phyloP scores from a whole-genome alignment of 2,329 filamentous ascomycete genomes.

The Gremmenia infestans region DNA sequence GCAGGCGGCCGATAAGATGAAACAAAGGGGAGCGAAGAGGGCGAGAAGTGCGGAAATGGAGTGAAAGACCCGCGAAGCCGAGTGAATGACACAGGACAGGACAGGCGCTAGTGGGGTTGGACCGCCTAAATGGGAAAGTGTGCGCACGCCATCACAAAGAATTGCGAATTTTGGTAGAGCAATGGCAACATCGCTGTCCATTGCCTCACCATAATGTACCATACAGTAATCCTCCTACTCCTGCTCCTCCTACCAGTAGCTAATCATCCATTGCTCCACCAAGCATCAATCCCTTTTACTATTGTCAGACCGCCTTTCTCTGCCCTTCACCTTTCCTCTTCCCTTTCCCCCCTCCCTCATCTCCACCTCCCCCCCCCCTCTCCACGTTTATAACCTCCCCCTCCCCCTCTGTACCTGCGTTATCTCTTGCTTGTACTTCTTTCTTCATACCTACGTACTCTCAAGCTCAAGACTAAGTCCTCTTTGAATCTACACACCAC shows the following conservation, averaged over 20 bases:
- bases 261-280: background rate
- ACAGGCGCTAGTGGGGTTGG: background rate
- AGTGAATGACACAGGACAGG: background rate
- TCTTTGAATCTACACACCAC: background rate
- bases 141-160: background rate
- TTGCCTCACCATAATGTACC: background rate
- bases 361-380: background rate
- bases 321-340: background rate
- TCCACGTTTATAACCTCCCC: background rate
- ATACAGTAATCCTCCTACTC: background rate
- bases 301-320: background rate
- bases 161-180: background rate
- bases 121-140: background rate
- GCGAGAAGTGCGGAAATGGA: background rate
- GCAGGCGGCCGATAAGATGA: background rate
- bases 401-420: background rate
- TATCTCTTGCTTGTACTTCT: background rate
- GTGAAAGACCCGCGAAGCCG: background rate
- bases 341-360: background rate
- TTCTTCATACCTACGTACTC: background rate
- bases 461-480: background rate
- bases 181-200: conserved; percentile 2
- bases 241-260: background rate
- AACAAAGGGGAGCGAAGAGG: background rate
- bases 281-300: background rate